Evolutionary conservation across 2,329 filamentous ascomycete genomes (phyloP).

Genomic region (Domatiomyces catenatus): DNA sequence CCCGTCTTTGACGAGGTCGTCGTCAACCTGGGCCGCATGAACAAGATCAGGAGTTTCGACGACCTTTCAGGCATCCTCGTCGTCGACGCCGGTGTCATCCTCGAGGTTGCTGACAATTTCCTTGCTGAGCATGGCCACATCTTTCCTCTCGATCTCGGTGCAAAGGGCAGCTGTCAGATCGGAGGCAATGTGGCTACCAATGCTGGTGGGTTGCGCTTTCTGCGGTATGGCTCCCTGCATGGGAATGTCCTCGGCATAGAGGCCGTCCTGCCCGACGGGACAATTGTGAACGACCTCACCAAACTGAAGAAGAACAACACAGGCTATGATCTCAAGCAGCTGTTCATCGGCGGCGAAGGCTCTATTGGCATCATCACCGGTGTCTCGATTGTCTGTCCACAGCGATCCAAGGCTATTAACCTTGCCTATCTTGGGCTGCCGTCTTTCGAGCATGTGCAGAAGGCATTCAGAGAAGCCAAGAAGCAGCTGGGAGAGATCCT

Average conservation of each 20-base stretch:
- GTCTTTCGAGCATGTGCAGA: constrained; percentile 76
- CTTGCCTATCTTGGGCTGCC: constrained; percentile 88
- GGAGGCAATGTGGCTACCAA: constrained; percentile 95
- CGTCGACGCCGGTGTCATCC: constrained; percentile 76
- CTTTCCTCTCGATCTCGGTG: constrained; percentile 92
- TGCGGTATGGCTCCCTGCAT: constrained; percentile 88
- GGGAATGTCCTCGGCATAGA: constrained; percentile 85
- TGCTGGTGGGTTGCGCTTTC: constrained; percentile 73
- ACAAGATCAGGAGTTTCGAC: constrained; percentile 79
- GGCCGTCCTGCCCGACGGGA: constrained; percentile 85
- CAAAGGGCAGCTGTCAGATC: constrained; percentile 92
- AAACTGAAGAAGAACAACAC: constrained; percentile 96
- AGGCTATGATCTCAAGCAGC: constrained; percentile 89
- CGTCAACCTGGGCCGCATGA: constrained; percentile 80
- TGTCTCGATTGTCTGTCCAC: constrained; percentile 76
- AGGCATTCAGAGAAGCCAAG: constrained; percentile 80
- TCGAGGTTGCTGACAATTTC: constrained; percentile 77
- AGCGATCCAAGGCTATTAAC: constrained; percentile 73
- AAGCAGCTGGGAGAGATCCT: constrained; percentile 82
- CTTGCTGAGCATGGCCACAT: constrained; percentile 71
- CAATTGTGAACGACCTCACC: constrained; percentile 74
- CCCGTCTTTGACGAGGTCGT: constrained; percentile 98
- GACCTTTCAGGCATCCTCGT: constrained; percentile 82
- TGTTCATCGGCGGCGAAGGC: constrained; percentile 90
- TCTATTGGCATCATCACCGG: constrained; percentile 90